Evolutionary conservation across 495 filamentous ascomycete species (phyloP).

Genomic region (Rusavskia elegans): DNA sequence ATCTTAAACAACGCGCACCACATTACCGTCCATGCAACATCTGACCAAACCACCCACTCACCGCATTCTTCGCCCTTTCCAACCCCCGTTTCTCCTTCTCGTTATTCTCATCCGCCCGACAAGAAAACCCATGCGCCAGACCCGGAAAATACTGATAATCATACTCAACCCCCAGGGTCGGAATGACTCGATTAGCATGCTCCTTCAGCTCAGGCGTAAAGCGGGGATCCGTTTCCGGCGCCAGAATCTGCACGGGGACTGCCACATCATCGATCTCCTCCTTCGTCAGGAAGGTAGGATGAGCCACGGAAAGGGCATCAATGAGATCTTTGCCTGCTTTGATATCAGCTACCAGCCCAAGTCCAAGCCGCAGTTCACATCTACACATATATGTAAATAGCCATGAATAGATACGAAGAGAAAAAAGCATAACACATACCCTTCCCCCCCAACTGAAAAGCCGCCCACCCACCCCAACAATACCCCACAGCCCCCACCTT

Average conservation of each 20-base stretch:
- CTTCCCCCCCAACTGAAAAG: slow-evolving; percentile 30
- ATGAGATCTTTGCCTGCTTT: slow-evolving; percentile 24
- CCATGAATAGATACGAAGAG: neutral
- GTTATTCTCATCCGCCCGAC: slow-evolving; percentile 27
- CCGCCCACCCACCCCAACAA: slow-evolving; percentile 46
- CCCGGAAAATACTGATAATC: slow-evolving; percentile 44
- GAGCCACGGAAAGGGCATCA: slow-evolving; percentile 36
- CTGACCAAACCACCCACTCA: slow-evolving; percentile 27
- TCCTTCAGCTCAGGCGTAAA: slow-evolving; percentile 37
- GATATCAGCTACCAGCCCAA: neutral
- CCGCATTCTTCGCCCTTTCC: slow-evolving; percentile 29
- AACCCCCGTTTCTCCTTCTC: slow-evolving; percentile 28
- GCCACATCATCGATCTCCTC: slow-evolving; percentile 34
- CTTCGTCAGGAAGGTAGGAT: slow-evolving; percentile 33
- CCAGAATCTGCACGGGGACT: slow-evolving; percentile 41
- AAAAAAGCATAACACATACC: neutral
- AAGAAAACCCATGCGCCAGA: slow-evolving; percentile 32
- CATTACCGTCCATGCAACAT: slow-evolving; percentile 6
- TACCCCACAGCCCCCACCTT: slow-evolving; percentile 40
- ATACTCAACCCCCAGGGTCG: slow-evolving; percentile 27
- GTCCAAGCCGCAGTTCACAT: no score
- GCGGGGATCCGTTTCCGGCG: slow-evolving; percentile 34
- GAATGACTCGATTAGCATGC: slow-evolving; percentile 25
- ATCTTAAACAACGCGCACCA: neutral
- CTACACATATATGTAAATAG: neutral